These are phyloP conservation scores for Gossypium rotundifolium DNA, from an alignment of 345 rosid species.

Conservation along the genomic window DNA sequence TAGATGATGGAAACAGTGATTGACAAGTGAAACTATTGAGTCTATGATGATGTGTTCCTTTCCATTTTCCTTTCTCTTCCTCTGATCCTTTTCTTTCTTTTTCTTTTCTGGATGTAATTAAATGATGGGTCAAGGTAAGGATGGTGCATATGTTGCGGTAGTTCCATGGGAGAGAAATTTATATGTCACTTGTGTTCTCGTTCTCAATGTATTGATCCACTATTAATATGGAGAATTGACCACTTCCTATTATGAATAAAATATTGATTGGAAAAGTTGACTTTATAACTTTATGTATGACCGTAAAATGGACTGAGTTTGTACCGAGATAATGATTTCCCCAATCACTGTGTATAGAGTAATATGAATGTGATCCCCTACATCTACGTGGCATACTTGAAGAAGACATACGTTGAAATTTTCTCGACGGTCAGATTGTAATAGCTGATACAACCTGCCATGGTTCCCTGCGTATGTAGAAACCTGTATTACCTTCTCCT, in stretches of 20 bases:
- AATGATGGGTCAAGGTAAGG: background rate
- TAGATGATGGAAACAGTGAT: background rate
- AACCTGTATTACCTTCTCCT: background rate
- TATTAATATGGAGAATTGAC: background rate
- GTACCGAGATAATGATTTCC: background rate
- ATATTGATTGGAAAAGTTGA: background rate
- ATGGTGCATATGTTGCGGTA: background rate
- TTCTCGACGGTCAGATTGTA: background rate
- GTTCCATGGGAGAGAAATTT: no score
- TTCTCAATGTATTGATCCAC: background rate
- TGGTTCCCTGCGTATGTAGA: no score
- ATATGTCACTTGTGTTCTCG: background rate
- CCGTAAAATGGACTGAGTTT: no score
- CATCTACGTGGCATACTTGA: background rate
- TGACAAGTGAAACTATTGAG: background rate
- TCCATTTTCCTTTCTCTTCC: no score
- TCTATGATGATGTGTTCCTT: background rate
- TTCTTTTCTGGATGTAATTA: background rate
- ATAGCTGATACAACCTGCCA: constrained; percentile 11
- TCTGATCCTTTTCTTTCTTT: background rate
- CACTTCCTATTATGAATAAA: background rate
- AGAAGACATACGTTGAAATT: background rate
- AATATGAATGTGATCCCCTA: background rate
- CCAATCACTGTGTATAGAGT: background rate
- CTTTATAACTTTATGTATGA: background rate